phyloP scores from a whole-genome alignment of 2,329 filamentous ascomycete species.

The Ceratocystis variospora region DNA sequence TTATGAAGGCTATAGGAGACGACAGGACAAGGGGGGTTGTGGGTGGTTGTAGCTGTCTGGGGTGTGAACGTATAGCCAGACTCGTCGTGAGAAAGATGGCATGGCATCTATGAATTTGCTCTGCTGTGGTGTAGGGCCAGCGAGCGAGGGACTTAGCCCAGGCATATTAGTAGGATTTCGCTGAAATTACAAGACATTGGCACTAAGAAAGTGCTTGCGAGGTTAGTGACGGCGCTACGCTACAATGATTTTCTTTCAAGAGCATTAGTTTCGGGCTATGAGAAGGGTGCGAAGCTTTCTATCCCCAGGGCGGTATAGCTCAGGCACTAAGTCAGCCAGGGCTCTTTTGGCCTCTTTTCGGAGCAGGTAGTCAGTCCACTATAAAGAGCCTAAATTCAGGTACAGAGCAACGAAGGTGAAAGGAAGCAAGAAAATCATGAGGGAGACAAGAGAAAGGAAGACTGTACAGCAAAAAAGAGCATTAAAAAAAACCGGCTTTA shows the following conservation, averaged over 20 bases:
- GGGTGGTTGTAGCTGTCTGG: not conserved
- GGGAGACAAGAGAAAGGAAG: not conserved
- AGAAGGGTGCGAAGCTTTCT: not conserved
- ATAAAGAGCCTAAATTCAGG: conserved; percentile 4
- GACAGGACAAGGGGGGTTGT: not conserved
- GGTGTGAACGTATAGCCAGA: not conserved
- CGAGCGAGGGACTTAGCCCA: not conserved
- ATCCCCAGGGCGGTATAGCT: conserved; percentile 1
- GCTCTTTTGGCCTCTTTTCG: not conserved
- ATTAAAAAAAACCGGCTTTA: not conserved
- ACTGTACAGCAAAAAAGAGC: not conserved
- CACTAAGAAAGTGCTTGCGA: not conserved
- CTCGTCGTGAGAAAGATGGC: not conserved
- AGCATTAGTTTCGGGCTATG: not conserved
- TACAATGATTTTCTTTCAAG: not conserved
- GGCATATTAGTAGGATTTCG: not conserved
- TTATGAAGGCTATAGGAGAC: not conserved
- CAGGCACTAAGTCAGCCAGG: not conserved
- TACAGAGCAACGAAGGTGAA: not conserved
- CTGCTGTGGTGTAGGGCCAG: not conserved
- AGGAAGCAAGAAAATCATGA: not conserved
- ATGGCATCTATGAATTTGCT: not conserved
- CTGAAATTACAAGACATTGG: conserved; percentile 5
- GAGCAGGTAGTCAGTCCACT: not conserved
- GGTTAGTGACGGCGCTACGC: not conserved